Evolutionary conservation across 805 yeast species (phyloP).

Genomic region (Starmerella cellae): DNA sequence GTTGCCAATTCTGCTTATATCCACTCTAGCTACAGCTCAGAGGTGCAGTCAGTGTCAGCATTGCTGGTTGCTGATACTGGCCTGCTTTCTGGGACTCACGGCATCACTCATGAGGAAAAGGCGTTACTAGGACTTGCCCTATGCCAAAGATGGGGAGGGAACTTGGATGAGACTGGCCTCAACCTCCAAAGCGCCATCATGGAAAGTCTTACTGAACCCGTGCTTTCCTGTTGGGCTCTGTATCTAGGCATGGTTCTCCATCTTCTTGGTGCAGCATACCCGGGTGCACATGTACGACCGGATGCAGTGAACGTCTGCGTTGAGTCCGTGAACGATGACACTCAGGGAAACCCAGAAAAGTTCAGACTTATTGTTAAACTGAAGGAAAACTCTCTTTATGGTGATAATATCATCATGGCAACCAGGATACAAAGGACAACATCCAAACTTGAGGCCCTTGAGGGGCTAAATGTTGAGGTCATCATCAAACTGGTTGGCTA

Average conservation of each 20-base stretch:
- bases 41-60: conserved; percentile 62
- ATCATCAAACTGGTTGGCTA: no score
- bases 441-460: background rate
- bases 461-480: conserved; percentile 1
- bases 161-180: conserved; percentile 29
- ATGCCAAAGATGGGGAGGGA: conserved; percentile 76
- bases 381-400: conserved; percentile 16
- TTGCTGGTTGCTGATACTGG: conserved; percentile 62
- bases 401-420: conserved; percentile 14
- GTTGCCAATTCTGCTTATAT: conserved; percentile 62
- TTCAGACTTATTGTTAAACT: conserved; percentile 20
- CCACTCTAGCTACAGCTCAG: conserved; percentile 65
- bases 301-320: conserved; percentile 18
- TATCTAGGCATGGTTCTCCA: conserved; percentile 62
- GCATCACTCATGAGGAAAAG: conserved; percentile 56
- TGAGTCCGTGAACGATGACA: conserved; percentile 6
- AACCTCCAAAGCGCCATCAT: conserved; percentile 5
- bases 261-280: conserved; percentile 67
- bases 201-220: conserved; percentile 21
- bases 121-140: conserved; percentile 61
- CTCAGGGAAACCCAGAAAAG: background rate
- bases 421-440: conserved; percentile 8
- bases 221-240: conserved; percentile 54
- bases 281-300: conserved; percentile 66
- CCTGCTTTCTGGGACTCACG: conserved; percentile 61